Base-by-base conservation (phyloP, 441 rosid species). In the Pelargonium cotyledonis region DNA sequence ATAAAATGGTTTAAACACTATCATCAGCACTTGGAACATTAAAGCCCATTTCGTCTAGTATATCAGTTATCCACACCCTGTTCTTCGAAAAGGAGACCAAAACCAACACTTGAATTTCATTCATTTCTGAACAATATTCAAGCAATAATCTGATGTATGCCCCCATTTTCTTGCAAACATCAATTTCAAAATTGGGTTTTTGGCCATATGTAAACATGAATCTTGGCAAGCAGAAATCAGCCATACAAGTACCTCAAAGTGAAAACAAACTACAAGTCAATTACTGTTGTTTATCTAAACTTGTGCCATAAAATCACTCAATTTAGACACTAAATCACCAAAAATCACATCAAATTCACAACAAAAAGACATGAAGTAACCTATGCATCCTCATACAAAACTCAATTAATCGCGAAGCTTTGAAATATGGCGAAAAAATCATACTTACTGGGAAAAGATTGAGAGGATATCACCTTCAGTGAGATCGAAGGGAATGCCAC, bases 401-500 rank as follows among this genome's bases (percentile, higher is more conserved):
- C 61, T 21, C 60, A 15, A 53, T 53, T 15, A 21, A n/a, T 14
- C 19, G 15, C 12, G 58, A 51, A 51, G 58, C n/a, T 18, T 6
- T n/a, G 5, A 5, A 53, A n/a, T 5, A 1, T 38, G n/a, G 0
- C 3, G 2, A n/a, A 58, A 47, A 21, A 64, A 12, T 44, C 51
- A 58, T 3, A 73, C 81, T 80, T 78, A 94, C 96, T 91, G 97
- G 12, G 97, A 79, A 69, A 91, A 94, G 65, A 94, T 86, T 15
- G 99, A 95, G 58, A 94, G 96, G 75, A 94, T 89, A 76, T 94
- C 99, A 53, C 97, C 97, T 76, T 91, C 97, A 10, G 96, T 91
- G 81, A 91, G 97, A 41, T 91, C 96, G 71, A 79, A 94, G 6
- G 99, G 90, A 64, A 94, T 77, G 71, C 96, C 94, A 11, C 97